These are phyloP conservation scores for Kwoniella europaea DNA, from an alignment of 768 basidiomycete genomes.

Conservation along the genomic window DNA sequence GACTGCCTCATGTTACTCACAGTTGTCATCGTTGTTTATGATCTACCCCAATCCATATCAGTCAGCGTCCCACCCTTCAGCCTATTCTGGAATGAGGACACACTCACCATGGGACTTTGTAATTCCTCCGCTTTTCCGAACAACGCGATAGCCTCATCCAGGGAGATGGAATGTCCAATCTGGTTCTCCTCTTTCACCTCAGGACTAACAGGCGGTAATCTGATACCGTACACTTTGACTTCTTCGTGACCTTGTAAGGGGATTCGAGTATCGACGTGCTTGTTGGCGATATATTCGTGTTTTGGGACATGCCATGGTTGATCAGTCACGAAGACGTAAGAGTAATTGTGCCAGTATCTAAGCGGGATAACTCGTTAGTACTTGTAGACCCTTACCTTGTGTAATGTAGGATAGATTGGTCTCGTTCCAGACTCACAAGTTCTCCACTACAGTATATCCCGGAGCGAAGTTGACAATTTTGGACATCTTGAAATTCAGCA, in stretches of 20 bases:
- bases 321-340: constrained; percentile 40
- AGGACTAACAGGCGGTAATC: constrained; percentile 17
- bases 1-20: constrained; percentile 23
- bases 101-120: constrained; percentile 32
- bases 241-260: constrained; percentile 16
- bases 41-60: constrained; percentile 21
- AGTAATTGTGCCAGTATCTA: constrained; percentile 42
- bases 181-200: constrained; percentile 25
- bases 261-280: constrained; percentile 7
- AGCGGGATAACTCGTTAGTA: too few species aligned
- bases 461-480: constrained; percentile 36
- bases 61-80: not conserved
- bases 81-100: too few species aligned
- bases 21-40: constrained; percentile 43
- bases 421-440: constrained; percentile 26
- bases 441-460: constrained; percentile 41
- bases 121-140: constrained; percentile 23
- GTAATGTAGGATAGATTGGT: too few species aligned
- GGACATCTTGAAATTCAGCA: constrained; percentile 21
- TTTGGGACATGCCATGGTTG: constrained; percentile 37
- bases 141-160: constrained; percentile 24
- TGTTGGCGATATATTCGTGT: constrained; percentile 15
- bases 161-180: constrained; percentile 16
- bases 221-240: constrained; percentile 22
- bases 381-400: too few species aligned